Evolutionary conservation across 495 filamentous ascomycete genomes (phyloP).

Genomic region (Apodospora peruviana): DNA sequence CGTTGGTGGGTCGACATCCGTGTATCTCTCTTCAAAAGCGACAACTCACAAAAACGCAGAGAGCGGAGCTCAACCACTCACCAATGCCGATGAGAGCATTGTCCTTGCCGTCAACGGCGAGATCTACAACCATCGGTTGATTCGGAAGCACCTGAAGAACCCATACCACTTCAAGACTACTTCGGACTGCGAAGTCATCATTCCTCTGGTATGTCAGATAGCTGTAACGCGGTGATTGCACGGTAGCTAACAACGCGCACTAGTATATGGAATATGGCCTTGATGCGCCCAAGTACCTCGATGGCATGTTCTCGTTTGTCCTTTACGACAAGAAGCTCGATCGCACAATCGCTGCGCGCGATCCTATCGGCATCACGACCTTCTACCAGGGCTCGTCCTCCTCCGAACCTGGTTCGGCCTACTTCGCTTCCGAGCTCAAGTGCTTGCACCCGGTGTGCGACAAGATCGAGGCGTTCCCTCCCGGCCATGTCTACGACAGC

Average conservation of each 20-base stretch:
- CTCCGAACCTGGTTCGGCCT: conserved; percentile 73
- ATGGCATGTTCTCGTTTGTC: conserved; percentile 99
- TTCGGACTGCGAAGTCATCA: conserved; percentile 97
- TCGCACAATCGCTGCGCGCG: conserved; percentile 86
- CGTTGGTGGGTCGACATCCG: conserved; percentile 62
- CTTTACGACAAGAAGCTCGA: conserved; percentile 91
- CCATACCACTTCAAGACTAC: conserved; percentile 94
- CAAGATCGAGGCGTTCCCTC: conserved; percentile 88
- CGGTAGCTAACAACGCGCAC: neutral
- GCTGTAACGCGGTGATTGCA: neutral
- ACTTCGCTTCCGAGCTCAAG: conserved; percentile 96
- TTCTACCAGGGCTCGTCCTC: conserved; percentile 93
- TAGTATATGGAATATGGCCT: conserved; percentile 91
- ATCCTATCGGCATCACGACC: conserved; percentile 95
- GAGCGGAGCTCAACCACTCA: conserved; percentile 88
- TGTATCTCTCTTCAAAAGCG: conserved; percentile 11
- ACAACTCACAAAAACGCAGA: conserved; percentile 50
- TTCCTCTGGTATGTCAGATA: conserved; percentile 71
- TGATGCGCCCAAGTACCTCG: conserved; percentile 88
- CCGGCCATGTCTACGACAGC: conserved; percentile 93
- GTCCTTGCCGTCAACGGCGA: conserved; percentile 97
- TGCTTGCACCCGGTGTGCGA: conserved; percentile 91
- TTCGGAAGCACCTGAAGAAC: conserved; percentile 75
- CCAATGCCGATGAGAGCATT: conserved; percentile 82
- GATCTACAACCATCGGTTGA: conserved; percentile 96